Conservation (phyloP, 495 filamentous ascomycete genomes). For the Parathielavia appendiculata region DNA sequence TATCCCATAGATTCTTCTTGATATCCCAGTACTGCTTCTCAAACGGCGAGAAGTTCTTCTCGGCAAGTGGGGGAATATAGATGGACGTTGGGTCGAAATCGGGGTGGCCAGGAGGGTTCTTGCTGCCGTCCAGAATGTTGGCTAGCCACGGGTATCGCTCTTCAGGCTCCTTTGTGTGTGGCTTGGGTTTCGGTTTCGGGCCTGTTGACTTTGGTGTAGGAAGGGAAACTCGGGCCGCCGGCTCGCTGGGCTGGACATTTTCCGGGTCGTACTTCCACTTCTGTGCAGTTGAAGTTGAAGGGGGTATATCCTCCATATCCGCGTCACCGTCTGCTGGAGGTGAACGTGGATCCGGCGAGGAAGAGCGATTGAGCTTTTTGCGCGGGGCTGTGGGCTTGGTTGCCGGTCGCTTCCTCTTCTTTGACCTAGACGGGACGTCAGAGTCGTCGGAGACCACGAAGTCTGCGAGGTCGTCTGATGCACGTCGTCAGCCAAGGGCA, state of each 20-base stretch:
- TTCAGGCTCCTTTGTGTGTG: conserved; percentile 71
- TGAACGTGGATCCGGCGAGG: conserved; percentile 27
- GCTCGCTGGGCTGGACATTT: conserved; percentile 55
- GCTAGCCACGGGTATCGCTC: conserved; percentile 87
- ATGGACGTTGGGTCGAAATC: conserved; percentile 92
- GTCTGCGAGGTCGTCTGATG: conserved; percentile 66
- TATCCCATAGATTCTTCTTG: conserved; percentile 96
- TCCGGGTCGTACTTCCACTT: conserved; percentile 85
- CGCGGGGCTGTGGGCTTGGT: conserved; percentile 45
- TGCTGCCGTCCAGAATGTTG: conserved; percentile 73
- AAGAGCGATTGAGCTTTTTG: conserved; percentile 53
- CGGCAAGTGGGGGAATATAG: conserved; percentile 75
- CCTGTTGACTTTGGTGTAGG: conserved; percentile 39
- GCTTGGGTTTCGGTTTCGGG: conserved; percentile 53
- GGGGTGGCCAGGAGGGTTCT: conserved; percentile 70
- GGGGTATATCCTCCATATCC: conserved; percentile 48
- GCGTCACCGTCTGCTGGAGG: conserved; percentile 21
- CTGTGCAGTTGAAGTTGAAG: conserved; percentile 64
- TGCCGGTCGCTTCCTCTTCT: conserved; percentile 67
- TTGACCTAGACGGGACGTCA: conserved; percentile 54
- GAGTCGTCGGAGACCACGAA: conserved; percentile 86
- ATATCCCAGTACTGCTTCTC: conserved; percentile 99
- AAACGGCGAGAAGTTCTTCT: conserved; percentile 78
- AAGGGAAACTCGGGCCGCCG: conserved; percentile 31
- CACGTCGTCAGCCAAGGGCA: conserved; percentile 9